Percentiles rank a stretch among this genome's conserved stretches.
phyloP scores from a whole-genome alignment of 2,329 filamentous ascomycete genomes.

The Xylariaceae sp. region DNA sequence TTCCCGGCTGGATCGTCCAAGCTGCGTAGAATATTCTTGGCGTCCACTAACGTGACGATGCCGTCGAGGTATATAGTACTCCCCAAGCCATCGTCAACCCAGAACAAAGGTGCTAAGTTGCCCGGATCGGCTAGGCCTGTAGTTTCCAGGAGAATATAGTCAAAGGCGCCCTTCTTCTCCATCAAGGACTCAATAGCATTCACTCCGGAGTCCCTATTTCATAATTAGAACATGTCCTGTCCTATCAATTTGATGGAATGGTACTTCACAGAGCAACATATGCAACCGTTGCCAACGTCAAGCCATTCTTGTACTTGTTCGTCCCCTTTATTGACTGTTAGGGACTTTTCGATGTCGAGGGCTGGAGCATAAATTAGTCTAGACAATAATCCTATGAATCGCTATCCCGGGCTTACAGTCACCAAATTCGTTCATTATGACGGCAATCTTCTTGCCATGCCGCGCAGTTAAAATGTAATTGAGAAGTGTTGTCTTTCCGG shows the following conservation, averaged over 20 bases:
- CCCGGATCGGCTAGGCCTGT: conserved; percentile 94
- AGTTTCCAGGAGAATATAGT: conserved; percentile 96
- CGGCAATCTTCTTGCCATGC: conserved; percentile 97
- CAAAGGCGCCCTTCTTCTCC: conserved; percentile 90
- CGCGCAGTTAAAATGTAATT: conserved; percentile 95
- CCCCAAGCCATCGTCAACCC: conserved; percentile 94
- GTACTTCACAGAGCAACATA: conserved; percentile 96
- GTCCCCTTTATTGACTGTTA: conserved; percentile 84
- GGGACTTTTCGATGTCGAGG: conserved; percentile 91
- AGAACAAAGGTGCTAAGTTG: conserved; percentile 94
- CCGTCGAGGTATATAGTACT: conserved; percentile 96
- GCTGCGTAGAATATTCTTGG: conserved; percentile 83
- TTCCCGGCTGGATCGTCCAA: conserved; percentile 72
- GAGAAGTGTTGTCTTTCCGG: conserved; percentile 91
- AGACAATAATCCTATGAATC: background rate
- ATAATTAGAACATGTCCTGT: conserved; percentile 27
- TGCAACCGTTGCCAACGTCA: conserved; percentile 93
- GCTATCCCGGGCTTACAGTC: conserved; percentile 61
- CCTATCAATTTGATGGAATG: background rate
- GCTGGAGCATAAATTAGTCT: conserved; percentile 51
- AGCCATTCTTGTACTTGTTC: conserved; percentile 92
- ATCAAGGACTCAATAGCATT: conserved; percentile 95
- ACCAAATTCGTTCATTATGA: conserved; percentile 93
- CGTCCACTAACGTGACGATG: conserved; percentile 93
- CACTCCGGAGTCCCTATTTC: conserved; percentile 78